phyloP scores from a whole-genome alignment of 345 rosid genomes.

The Eucalyptus curtisii region DNA sequence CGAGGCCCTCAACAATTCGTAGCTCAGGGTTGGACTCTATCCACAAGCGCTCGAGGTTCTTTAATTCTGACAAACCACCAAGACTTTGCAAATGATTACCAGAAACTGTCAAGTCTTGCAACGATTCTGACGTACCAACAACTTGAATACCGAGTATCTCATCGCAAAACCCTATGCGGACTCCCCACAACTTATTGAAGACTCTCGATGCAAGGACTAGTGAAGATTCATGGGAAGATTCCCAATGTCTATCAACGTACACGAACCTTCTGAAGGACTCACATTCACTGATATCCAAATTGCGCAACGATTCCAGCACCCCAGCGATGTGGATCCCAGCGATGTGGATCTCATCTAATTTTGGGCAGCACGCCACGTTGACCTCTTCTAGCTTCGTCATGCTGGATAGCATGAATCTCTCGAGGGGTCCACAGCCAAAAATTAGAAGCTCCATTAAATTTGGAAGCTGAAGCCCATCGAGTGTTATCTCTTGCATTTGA shows the following conservation, averaged over 20 bases:
- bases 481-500: neutral
- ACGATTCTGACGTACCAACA: no score
- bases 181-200: neutral
- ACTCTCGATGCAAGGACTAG: neutral
- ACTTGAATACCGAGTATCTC: neutral
- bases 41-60: no score
- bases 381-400: neutral
- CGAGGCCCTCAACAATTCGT: no score
- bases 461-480: neutral
- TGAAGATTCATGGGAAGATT: neutral
- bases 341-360: neutral
- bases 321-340: no score
- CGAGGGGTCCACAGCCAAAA: neutral
- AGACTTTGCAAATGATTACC: no score
- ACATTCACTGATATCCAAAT: neutral
- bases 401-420: neutral
- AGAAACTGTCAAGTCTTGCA: no score
- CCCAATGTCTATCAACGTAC: neutral
- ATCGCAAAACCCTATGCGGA: no score
- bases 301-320: neutral
- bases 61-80: no score
- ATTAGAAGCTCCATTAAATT: rapidly evolving
- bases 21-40: rapidly evolving
- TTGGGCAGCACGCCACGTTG: neutral
- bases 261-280: neutral